Evolutionary conservation across 139 green algal species (phyloP), one percentile per base, ranked within the genome.

Genomic region (Tetraselmis striata): DNA sequence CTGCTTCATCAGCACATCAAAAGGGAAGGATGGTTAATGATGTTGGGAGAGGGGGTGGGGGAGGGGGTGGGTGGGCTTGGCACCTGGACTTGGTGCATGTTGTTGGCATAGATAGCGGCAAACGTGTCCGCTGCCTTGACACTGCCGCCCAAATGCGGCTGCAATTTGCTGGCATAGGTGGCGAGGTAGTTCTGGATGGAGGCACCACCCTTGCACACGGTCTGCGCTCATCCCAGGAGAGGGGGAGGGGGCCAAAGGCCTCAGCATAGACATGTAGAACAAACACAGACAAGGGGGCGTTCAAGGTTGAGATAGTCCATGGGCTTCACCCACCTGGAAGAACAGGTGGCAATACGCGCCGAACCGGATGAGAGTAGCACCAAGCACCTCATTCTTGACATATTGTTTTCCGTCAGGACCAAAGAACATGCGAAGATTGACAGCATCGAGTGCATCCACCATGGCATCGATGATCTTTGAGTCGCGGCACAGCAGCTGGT

Each of bases 81-180:
- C 45, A 67, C 45, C 80, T 86, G 83, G 75, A 86, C 76, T 58
- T 84, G 79, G 1, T 75, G 31, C 83, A 87, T 87, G 83, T 87
- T 87, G 77, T 84, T 74, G 59, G 85, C 83, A 77, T 85, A 87
- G 28, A 87, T 87, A 32, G 80, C 76, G 0, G 83, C 83, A 67
- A 87, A 59, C 24, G 83, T 87, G 80, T 87, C 83, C 29, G 83
- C 80, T 2, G 78, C 83, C 23, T 83, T 85, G 1, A 87, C 30
- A 0, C 32, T 76, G 18, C 1, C 18, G 1, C 80, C 75, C 24
- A 87, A 76, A 77, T 87, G 83, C 1, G 22, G 25, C 81, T 79
- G 81, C 27, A 87, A 32, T 31, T 82, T 59, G 80, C 18, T 32
- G 26, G 29, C 30, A 76, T 80, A 59, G 24, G n/a, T n/a, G 24